These are phyloP conservation scores for Nyctanthes arbortristis DNA, from an alignment of 257 asterid species.

Conservation along the genomic window DNA sequence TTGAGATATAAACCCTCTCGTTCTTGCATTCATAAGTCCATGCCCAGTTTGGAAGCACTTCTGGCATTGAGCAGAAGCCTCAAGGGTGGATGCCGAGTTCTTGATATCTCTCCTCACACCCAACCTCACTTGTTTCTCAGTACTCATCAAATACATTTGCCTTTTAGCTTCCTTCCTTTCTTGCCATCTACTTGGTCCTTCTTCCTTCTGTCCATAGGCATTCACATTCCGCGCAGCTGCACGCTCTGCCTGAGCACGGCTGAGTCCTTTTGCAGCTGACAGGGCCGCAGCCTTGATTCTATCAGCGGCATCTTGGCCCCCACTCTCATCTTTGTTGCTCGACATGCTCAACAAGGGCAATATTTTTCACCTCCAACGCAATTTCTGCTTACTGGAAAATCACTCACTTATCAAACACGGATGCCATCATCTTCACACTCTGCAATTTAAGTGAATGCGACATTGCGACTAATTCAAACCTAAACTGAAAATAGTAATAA, in stretches of 20 bases:
- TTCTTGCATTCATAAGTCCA: conserved; percentile 98
- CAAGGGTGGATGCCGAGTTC: conserved; percentile 43
- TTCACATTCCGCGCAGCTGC: conserved; percentile 94
- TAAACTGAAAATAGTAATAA: too few relatives aligned
- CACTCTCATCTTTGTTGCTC: conserved; percentile 66
- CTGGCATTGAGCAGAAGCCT: conserved; percentile 76
- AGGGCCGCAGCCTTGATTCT: conserved; percentile 84
- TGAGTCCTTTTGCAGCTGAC: conserved; percentile 93
- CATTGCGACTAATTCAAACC: too few relatives aligned
- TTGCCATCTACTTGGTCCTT: conserved; percentile 99
- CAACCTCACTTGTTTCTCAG: conserved; percentile 87
- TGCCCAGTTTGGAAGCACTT: conserved; percentile 85
- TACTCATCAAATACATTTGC: conserved; percentile 93
- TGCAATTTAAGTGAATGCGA: too few relatives aligned
- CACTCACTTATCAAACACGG: background rate
- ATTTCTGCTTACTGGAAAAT: background rate
- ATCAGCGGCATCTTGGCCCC: conserved; percentile 71
- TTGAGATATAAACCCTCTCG: conserved; percentile 82
- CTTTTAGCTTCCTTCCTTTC: conserved; percentile 98
- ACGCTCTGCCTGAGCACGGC: conserved; percentile 98
- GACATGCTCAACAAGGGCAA: conserved; percentile 48
- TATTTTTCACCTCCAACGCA: background rate
- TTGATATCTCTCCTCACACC: conserved; percentile 82
- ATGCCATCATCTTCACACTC: too few relatives aligned
- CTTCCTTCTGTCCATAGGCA: conserved; percentile 98